Conservation (phyloP, 768 basidiomycete species). For the Pleurotus djamor region DNA sequence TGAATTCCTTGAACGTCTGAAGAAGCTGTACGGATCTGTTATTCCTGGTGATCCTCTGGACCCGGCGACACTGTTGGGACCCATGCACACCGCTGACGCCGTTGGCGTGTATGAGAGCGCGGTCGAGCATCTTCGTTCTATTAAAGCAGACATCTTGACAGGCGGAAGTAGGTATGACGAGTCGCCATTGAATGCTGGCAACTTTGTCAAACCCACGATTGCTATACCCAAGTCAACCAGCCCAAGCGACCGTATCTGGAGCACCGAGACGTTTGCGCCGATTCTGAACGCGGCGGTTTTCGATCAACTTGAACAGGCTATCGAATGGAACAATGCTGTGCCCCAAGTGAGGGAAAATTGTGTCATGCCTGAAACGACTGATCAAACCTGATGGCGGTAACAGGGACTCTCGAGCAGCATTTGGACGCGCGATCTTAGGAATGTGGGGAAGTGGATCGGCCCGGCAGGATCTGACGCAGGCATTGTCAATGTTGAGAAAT, state of each 20-base stretch:
- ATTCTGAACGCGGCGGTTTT: conserved; percentile 85
- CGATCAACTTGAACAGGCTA: conserved; percentile 83
- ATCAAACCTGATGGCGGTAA: conserved; percentile 12
- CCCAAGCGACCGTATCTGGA: conserved; percentile 62
- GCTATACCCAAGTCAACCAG: conserved; percentile 62
- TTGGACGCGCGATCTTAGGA: conserved; percentile 84
- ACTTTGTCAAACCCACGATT: conserved; percentile 90
- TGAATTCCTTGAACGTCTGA: conserved; percentile 73
- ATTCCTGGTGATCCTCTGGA: conserved; percentile 86
- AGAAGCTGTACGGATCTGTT: conserved; percentile 69
- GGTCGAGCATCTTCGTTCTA: conserved; percentile 55
- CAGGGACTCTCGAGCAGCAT: conserved; percentile 88
- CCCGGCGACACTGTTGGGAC: conserved; percentile 74
- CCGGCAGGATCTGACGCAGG: conserved; percentile 88
- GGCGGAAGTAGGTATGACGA: conserved; percentile 63
- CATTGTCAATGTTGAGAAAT: conserved; percentile 77
- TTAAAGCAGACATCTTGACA: conserved; percentile 73
- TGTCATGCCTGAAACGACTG: conserved; percentile 7
- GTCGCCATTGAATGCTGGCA: conserved; percentile 59
- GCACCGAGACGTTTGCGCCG: conserved; percentile 85
- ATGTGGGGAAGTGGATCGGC: conserved; percentile 91
- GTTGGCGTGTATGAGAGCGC: conserved; percentile 65
- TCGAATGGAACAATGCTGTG: conserved; percentile 88
- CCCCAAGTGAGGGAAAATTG: conserved; percentile 51
- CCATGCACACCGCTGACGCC: conserved; percentile 73